Conservation (phyloP, 2,329 filamentous ascomycete genomes). For the Fusarium dlaminii region DNA sequence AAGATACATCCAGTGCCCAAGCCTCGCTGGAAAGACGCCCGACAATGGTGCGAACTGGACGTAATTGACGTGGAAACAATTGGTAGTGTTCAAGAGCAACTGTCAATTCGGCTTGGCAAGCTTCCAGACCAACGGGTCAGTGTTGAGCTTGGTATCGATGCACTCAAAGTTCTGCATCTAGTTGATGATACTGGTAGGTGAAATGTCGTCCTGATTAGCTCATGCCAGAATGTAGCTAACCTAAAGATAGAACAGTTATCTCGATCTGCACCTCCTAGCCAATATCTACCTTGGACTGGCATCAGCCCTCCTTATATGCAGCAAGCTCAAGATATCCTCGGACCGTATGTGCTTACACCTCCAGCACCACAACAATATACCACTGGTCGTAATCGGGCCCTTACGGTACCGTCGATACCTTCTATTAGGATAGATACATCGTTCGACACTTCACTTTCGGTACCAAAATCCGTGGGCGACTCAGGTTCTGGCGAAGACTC, state of each 20-base stretch:
- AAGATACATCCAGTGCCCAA: constrained; percentile 13
- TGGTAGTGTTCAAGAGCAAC: constrained; percentile 3
- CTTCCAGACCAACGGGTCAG: constrained; percentile 10
- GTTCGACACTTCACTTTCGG: background rate
- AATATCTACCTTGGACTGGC: constrained; percentile 2
- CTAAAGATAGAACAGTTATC: constrained; percentile 4
- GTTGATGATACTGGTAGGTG: constrained; percentile 24
- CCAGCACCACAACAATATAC: background rate
- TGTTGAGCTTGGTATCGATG: constrained; percentile 22
- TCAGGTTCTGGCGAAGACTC: constrained; percentile 30
- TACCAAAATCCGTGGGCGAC: constrained; percentile 6
- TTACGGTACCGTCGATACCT: constrained; percentile 20
- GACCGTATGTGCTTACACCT: background rate
- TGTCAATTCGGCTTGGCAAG: constrained; percentile 22
- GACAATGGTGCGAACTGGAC: constrained; percentile 20
- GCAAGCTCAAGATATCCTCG: background rate
- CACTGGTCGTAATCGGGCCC: background rate
- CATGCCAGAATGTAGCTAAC: background rate
- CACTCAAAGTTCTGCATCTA: constrained; percentile 20
- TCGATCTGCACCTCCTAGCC: constrained; percentile 24
- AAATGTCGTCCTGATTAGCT: background rate
- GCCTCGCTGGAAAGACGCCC: constrained; percentile 11
- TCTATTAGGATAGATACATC: constrained; percentile 19
- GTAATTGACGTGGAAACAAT: constrained; percentile 32
- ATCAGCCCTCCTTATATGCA: background rate